These are phyloP conservation scores for Cardamine resedifolia DNA, from an alignment of 345 rosid genomes.

Conservation along the genomic window DNA sequence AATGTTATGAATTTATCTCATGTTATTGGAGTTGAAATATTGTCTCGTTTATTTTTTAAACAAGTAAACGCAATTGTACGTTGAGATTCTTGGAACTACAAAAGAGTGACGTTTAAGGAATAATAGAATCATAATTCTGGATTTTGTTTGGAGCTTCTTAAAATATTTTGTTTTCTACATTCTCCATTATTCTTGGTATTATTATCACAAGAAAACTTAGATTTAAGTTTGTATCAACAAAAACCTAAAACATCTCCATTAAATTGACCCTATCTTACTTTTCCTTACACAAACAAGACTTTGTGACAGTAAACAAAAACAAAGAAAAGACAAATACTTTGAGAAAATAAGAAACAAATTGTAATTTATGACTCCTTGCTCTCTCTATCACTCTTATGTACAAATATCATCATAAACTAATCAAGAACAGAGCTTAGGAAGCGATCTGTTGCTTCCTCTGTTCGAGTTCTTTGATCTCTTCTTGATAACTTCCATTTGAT, in stretches of 20 bases:
- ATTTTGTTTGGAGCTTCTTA: neutral
- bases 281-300: neutral
- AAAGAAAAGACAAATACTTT: neutral
- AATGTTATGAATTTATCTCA: slow-evolving; percentile 29
- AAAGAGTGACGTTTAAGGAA: slow-evolving; percentile 33
- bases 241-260: neutral
- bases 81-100: slow-evolving; percentile 24
- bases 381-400: slow-evolving; percentile 31
- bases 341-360: slow-evolving; percentile 11
- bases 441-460: slow-evolving; percentile 53
- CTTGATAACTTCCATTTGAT: slow-evolving; percentile 65
- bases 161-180: neutral
- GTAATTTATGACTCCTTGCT: slow-evolving; percentile 17
- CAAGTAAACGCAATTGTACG: neutral
- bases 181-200: slow-evolving; percentile 8
- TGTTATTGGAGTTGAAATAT: slow-evolving; percentile 8
- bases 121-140: neutral
- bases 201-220: neutral
- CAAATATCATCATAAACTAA: slow-evolving; percentile 24
- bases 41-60: neutral
- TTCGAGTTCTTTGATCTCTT: slow-evolving; percentile 52
- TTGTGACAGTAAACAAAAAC: neutral
- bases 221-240: neutral
- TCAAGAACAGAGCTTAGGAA: slow-evolving; percentile 88
- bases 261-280: neutral